A percentile compares a stretch with the other conserved stretches of the same genome.
These are phyloP conservation scores for Alternaria postmessia DNA, from an alignment of 2,329 filamentous ascomycete species.

Conservation along the genomic window DNA sequence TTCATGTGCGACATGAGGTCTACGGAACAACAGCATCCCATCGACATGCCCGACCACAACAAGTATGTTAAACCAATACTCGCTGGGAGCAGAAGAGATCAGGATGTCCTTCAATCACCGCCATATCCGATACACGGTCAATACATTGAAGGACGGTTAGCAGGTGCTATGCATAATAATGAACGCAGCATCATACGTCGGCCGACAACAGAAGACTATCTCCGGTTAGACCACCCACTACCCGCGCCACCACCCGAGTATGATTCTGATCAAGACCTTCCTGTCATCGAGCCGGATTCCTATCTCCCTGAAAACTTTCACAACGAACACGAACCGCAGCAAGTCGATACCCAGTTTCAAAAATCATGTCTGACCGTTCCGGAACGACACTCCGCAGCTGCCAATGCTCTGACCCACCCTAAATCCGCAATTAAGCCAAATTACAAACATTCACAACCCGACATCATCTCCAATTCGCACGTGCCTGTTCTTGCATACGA, in stretches of 20 bases:
- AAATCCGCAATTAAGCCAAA: not conserved
- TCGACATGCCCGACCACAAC: slow-evolving; percentile 10
- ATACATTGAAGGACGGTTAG: not conserved
- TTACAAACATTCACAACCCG: not conserved
- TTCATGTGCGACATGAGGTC: not conserved
- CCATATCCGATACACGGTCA: slow-evolving; percentile 9
- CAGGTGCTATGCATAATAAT: not conserved
- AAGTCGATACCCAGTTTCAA: not conserved
- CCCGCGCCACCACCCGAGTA: slow-evolving; percentile 4
- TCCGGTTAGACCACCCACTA: not conserved
- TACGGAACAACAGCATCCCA: not conserved
- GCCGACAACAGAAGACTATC: slow-evolving; percentile 11
- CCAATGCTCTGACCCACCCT: not conserved
- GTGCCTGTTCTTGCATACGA: not conserved
- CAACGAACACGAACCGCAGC: not conserved
- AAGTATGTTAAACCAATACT: not conserved
- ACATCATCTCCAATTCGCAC: not conserved
- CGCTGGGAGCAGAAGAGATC: not conserved
- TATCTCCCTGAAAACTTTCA: not conserved
- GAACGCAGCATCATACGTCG: slow-evolving; percentile 1
- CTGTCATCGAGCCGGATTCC: slow-evolving; percentile 11
- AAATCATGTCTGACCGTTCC: not conserved
- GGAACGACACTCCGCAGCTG: not conserved
- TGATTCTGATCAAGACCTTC: slow-evolving; percentile 12
- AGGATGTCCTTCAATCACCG: not conserved